Evolutionary conservation across 768 basidiomycete species (phyloP), one percentile per base, ranked within the genome.

Genomic region (Phlebiopsis flavidoalba): DNA sequence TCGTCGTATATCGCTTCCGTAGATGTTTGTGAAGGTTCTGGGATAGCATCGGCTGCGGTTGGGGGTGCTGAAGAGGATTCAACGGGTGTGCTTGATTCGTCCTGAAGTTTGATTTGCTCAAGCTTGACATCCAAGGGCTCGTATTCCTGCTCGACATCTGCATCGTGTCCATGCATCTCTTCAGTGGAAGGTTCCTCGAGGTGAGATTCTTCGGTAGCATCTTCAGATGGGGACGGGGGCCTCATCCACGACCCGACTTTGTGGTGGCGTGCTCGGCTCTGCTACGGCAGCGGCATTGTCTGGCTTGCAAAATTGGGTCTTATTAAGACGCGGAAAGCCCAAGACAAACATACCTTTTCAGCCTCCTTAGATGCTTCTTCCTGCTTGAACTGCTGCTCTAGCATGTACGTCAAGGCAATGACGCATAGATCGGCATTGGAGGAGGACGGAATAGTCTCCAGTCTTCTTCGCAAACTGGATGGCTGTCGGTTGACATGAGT

Each of bases 401-500:
- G 75, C 22, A 86, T 81, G 70, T 91, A 87, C 6, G 95, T 93
- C 66, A 99, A 77, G 1, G 97, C 96, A 53, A 98, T 75, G 40
- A 98, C 86, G 67, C 89, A 88, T 46, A 99, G 72, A 85, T 99
- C 97, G 14, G 95, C 82, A 72, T 88, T 84, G 14, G 94, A 97
- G n/a, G 43, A 99, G 80, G 51, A 94, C 95, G 47, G 91, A 78
- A 70, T 94, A 95, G 74, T 99, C 97, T 71, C 97, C 97, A 0
- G 96, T 96, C 79, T 92, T 92, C 79, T 94, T 96, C 3, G 97
- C 93, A 74, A 86, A 88, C 63, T 89, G 88, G 58, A 90, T 91
- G 4, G 96, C 97, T 98, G 69, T 24, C 68, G 60, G 56, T 63
- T 58, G 58, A 24, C 21, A 19, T 58, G 15, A 60, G 33, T 47